phyloP scores from a whole-genome alignment of 495 filamentous ascomycete species.

The Hypoxylon trugodes region DNA sequence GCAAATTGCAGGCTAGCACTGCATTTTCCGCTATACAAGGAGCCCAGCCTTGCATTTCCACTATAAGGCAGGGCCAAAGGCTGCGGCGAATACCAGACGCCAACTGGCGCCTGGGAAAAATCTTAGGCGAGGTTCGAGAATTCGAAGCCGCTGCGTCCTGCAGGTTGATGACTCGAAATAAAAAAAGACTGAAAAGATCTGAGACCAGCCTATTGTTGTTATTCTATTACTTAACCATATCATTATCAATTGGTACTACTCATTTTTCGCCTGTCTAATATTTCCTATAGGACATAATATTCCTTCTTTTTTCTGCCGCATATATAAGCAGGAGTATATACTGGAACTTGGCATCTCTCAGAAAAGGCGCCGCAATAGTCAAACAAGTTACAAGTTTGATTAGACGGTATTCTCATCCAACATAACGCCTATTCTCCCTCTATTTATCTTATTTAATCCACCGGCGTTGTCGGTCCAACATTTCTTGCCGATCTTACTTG shows the following conservation, averaged over 20 bases:
- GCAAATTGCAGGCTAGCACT: constrained; percentile 42
- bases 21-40: constrained; percentile 49
- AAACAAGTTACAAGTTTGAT: neutral
- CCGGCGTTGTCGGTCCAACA: neutral
- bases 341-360: neutral
- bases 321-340: constrained; percentile 8
- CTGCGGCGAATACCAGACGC: constrained; percentile 50
- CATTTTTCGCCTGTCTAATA: constrained; percentile 25
- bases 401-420: neutral
- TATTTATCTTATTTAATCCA: neutral
- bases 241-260: neutral
- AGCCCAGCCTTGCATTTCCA: constrained; percentile 46
- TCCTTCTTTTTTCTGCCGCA: neutral
- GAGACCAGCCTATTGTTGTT: constrained; percentile 48
- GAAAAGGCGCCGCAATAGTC: neutral
- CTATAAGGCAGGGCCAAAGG: constrained; percentile 56
- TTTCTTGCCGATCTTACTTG: constrained; percentile 1
- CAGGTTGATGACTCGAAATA: constrained; percentile 52
- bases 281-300: constrained; percentile 21
- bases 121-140: constrained; percentile 19
- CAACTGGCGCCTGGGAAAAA: constrained; percentile 3
- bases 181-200: constrained; percentile 66
- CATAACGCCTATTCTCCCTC: neutral
- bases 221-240: neutral
- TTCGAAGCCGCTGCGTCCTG: constrained; percentile 50